These are phyloP conservation scores for Pseudogymnoascus sp. DNA, from an alignment of 2,329 filamentous ascomycete genomes.

Conservation along the genomic window DNA sequence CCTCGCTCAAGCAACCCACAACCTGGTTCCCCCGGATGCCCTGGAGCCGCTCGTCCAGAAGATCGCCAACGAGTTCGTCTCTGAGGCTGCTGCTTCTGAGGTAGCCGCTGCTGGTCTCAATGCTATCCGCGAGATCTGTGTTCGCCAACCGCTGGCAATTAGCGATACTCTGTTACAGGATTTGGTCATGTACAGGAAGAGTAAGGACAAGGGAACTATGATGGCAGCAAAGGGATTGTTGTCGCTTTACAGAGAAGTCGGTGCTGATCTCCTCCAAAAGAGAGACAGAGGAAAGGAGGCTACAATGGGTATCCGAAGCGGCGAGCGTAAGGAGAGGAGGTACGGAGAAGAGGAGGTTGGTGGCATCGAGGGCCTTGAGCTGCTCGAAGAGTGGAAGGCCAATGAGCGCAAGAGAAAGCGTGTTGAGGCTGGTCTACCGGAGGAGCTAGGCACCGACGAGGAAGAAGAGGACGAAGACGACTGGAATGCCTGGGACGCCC, in stretches of 20 bases:
- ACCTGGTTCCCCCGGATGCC: slow-evolving; percentile 82
- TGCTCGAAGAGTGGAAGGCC: slow-evolving; percentile 88
- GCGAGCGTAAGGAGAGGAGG: slow-evolving; percentile 64
- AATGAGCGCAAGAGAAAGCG: slow-evolving; percentile 72
- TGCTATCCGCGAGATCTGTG: slow-evolving; percentile 88
- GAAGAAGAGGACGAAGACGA: slow-evolving; percentile 52
- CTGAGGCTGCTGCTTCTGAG: slow-evolving; percentile 82
- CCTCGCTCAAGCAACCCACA: slow-evolving; percentile 84
- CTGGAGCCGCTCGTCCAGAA: slow-evolving; percentile 87
- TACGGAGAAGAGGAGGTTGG: slow-evolving; percentile 77
- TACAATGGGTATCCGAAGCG: slow-evolving; percentile 68
- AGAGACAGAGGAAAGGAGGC: slow-evolving; percentile 88
- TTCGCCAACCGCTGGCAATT: slow-evolving; percentile 91
- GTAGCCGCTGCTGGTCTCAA: slow-evolving; percentile 89
- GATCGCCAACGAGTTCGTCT: slow-evolving; percentile 97
- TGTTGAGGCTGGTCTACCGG: slow-evolving; percentile 58
- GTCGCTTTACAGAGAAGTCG: slow-evolving; percentile 84
- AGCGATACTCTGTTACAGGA: slow-evolving; percentile 92
- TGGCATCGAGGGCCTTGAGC: slow-evolving; percentile 82
- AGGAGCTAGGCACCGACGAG: slow-evolving; percentile 51
- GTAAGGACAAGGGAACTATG: slow-evolving; percentile 97
- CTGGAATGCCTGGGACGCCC: slow-evolving; percentile 53
- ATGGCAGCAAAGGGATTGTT: slow-evolving; percentile 94
- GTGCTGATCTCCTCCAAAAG: slow-evolving; percentile 79
- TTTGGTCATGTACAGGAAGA: slow-evolving; percentile 89